A percentile compares a stretch with the other conserved stretches of the same genome.
These are phyloP conservation scores for Aurantiochytrium sp. DNA, from an alignment of 108 stramenopile genomes.

Conservation along the genomic window DNA sequence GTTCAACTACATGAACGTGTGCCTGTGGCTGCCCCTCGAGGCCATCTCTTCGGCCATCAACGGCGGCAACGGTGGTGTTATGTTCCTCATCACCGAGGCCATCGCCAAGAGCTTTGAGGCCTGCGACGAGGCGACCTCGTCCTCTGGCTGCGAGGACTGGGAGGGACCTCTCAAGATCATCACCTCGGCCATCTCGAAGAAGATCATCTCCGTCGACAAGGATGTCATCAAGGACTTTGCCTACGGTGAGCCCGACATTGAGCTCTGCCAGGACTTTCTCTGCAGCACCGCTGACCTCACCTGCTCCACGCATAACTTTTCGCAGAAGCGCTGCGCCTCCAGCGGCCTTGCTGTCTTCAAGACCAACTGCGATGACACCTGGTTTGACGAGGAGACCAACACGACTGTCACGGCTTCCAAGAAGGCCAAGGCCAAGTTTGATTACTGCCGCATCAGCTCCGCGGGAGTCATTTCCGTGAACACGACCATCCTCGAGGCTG, in stretches of 20 bases:
- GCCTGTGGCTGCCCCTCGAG: slow-evolving; percentile 66
- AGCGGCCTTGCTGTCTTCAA: background rate
- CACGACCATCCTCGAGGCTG: background rate
- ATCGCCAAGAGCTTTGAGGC: slow-evolving; percentile 45
- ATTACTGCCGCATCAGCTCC: too few relatives aligned
- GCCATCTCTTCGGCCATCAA: slow-evolving; percentile 31
- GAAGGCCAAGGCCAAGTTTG: too few relatives aligned
- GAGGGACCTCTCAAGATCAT: slow-evolving; percentile 67
- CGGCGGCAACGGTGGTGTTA: slow-evolving; percentile 27
- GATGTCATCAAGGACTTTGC: slow-evolving; percentile 62
- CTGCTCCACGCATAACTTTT: background rate
- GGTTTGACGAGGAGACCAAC: too few relatives aligned
- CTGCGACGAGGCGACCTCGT: background rate
- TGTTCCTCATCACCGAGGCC: slow-evolving; percentile 54
- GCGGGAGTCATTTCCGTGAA: too few relatives aligned
- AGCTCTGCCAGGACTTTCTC: background rate
- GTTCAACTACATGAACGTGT: slow-evolving; percentile 75
- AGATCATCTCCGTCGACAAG: slow-evolving; percentile 67
- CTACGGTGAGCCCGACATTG: slow-evolving; percentile 26
- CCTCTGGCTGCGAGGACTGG: slow-evolving; percentile 42
- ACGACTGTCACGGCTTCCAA: too few relatives aligned
- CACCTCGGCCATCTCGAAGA: slow-evolving; percentile 59
- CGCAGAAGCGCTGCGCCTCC: background rate
- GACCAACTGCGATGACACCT: too few relatives aligned
- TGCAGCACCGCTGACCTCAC: background rate